Conservation (phyloP, 1,284 basidiomycete species). For the Farysia itapuensis region DNA sequence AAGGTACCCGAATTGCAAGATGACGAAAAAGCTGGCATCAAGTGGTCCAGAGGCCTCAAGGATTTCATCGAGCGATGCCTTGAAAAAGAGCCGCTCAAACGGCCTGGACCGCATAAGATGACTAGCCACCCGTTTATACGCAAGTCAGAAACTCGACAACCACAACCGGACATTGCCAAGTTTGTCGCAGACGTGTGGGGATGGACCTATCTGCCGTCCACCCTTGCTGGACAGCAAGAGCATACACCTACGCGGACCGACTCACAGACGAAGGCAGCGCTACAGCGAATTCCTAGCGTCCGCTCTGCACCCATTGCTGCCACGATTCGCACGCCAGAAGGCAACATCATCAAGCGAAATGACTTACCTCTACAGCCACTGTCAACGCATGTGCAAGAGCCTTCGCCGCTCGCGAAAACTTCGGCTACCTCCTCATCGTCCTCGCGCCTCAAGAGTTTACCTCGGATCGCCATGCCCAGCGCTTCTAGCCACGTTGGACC, state of each 20-base stretch:
- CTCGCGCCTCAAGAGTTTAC: conserved; percentile 3
- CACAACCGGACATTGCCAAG: conserved; percentile 63
- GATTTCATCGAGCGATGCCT: conserved; percentile 88
- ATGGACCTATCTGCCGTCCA: conserved; percentile 64
- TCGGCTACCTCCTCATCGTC: background rate
- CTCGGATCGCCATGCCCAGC: conserved; percentile 17
- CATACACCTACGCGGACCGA: conserved; percentile 27
- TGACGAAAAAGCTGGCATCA: conserved; percentile 62
- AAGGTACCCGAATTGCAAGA: conserved; percentile 76
- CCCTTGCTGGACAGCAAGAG: conserved; percentile 25
- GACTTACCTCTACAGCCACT: background rate
- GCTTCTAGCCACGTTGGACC: background rate
- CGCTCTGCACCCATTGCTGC: conserved; percentile 26
- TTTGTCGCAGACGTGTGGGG: conserved; percentile 90
- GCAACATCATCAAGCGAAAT: too few relatives aligned
- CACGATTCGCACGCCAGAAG: background rate
- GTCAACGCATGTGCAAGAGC: background rate
- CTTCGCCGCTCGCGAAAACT: background rate
- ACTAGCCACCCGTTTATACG: conserved; percentile 84
- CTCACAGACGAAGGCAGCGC: conserved; percentile 2
- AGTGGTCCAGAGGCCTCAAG: conserved; percentile 84
- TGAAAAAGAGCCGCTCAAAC: conserved; percentile 63
- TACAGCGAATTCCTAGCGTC: conserved; percentile 30
- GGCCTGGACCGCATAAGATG: conserved; percentile 84
- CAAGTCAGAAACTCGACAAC: conserved; percentile 74